A percentile compares a stretch with the other conserved stretches of the same genome.
Conservation (phyloP, 73 alveolate species). For the Uronychia binucleata region DNA sequence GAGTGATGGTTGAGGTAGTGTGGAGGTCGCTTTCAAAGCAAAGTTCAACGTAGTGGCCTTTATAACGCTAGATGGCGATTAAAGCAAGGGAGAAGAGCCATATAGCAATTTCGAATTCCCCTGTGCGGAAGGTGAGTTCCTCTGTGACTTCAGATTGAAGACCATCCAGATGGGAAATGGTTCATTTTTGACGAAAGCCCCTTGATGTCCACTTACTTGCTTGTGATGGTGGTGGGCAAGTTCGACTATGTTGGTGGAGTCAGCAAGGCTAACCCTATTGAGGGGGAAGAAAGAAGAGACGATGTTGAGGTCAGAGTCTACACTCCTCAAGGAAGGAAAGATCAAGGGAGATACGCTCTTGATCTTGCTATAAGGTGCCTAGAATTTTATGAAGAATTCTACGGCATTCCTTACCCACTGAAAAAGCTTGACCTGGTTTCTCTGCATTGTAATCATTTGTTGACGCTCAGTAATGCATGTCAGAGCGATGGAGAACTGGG, state of each 20-base stretch:
- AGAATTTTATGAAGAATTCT: conserved; percentile 63
- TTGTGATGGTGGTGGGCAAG: conserved; percentile 84
- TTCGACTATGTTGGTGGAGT: conserved; percentile 77
- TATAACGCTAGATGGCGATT: conserved; percentile 10
- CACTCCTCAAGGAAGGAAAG: conserved; percentile 64
- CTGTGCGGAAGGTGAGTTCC: no score
- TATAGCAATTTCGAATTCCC: conserved; percentile 71
- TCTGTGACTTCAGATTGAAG: conserved; percentile 45
- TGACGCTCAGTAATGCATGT: conserved; percentile 37
- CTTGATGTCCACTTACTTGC: conserved; percentile 85
- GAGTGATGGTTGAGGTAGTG: no score
- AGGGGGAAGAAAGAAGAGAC: conserved; percentile 30
- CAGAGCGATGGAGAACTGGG: conserved; percentile 93
- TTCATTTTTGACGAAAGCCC: conserved; percentile 83
- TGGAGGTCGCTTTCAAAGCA: conserved; percentile 82
- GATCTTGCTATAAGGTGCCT: conserved; percentile 34
- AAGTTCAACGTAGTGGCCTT: conserved; percentile 55
- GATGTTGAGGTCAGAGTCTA: conserved; percentile 56
- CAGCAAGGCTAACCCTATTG: conserved; percentile 32
- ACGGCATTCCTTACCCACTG: conserved; percentile 81
- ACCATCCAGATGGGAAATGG: conserved; percentile 48
- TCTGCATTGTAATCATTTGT: conserved; percentile 37
- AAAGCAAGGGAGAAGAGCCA: conserved; percentile 42
- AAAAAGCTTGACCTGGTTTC: conserved; percentile 82
- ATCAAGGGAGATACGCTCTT: conserved; percentile 34